Conservation (phyloP, 345 rosid species). For the Gossypium sturtianum region DNA sequence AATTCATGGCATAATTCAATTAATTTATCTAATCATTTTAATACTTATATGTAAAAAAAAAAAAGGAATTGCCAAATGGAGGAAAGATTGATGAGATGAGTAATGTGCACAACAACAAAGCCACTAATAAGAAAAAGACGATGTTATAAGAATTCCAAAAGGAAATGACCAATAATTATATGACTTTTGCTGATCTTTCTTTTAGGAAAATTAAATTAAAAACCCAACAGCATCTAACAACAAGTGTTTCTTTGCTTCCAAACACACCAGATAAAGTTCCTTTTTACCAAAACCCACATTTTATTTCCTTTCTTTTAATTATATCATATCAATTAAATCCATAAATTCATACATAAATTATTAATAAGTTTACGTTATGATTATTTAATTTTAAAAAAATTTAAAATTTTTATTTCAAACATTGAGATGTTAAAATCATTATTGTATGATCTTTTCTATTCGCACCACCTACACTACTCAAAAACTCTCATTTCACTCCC, state of each 20-base stretch:
- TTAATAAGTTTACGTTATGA: too few relatives aligned
- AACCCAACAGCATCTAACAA: constrained; percentile 27
- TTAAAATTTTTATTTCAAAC: too few relatives aligned
- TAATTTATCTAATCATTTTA: too few relatives aligned
- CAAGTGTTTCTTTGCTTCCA: constrained; percentile 21
- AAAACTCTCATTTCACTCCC: too few relatives aligned
- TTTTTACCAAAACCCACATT: not conserved
- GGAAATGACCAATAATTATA: not conserved
- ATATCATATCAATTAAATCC: not conserved
- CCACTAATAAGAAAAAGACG: constrained; percentile 9
- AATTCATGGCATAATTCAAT: too few relatives aligned
- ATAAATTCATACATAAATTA: not conserved
- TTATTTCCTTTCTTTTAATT: not conserved
- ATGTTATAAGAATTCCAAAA: constrained; percentile 8
- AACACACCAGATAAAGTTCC: constrained; percentile 15
- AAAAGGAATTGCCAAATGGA: not conserved
- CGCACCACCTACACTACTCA: too few relatives aligned
- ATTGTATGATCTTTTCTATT: too few relatives aligned
- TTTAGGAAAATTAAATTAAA: not conserved
- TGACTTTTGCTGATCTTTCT: constrained; percentile 14
- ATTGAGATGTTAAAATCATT: too few relatives aligned
- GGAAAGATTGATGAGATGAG: not conserved
- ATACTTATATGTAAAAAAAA: too few relatives aligned
- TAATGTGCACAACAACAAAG: constrained; percentile 20
- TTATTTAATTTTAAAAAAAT: too few relatives aligned